Conservation (phyloP, 31 red algal species). For the Bonnemaisonia californica region DNA sequence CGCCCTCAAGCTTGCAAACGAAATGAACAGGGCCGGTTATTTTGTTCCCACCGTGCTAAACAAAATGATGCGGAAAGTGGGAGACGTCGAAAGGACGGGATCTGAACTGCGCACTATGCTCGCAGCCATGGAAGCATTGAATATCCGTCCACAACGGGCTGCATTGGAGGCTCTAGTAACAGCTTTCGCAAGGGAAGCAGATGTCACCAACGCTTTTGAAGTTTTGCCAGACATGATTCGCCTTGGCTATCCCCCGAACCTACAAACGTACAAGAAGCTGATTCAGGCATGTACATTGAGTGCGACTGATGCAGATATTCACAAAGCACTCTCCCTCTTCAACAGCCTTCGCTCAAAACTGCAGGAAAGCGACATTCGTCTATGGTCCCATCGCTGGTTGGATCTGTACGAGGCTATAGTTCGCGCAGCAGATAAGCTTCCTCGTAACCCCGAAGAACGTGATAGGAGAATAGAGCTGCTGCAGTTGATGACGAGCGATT, state of each 20-base stretch:
- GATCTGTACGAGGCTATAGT: conserved; percentile 62
- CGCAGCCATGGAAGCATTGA: conserved; percentile 63
- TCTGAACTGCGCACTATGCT: conserved; percentile 53
- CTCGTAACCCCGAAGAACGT: neutral
- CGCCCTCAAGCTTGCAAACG: conserved; percentile 45
- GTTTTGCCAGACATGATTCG: conserved; percentile 69
- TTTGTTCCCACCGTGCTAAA: conserved; percentile 60
- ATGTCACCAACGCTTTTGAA: conserved; percentile 55
- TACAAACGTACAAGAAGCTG: conserved; percentile 53
- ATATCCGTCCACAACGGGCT: conserved; percentile 51
- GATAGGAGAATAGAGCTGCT: conserved; percentile 6
- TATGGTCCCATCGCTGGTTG: conserved; percentile 40
- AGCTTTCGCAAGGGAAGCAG: conserved; percentile 47
- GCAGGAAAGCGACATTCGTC: conserved; percentile 24
- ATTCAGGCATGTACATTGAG: conserved; percentile 51
- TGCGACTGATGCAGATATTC: conserved; percentile 31
- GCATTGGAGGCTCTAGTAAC: conserved; percentile 51
- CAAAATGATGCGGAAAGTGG: conserved; percentile 55
- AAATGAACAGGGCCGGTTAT: conserved; percentile 71
- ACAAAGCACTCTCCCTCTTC: conserved; percentile 43
- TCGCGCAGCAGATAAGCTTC: conserved; percentile 38
- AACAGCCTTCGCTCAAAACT: conserved; percentile 26
- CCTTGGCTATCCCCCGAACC: conserved; percentile 61
- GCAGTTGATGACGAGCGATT: conserved; percentile 47
- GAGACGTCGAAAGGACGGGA: conserved; percentile 54